Evolutionary conservation across 768 basidiomycete species (phyloP).

Genomic region (Imleria badia): DNA sequence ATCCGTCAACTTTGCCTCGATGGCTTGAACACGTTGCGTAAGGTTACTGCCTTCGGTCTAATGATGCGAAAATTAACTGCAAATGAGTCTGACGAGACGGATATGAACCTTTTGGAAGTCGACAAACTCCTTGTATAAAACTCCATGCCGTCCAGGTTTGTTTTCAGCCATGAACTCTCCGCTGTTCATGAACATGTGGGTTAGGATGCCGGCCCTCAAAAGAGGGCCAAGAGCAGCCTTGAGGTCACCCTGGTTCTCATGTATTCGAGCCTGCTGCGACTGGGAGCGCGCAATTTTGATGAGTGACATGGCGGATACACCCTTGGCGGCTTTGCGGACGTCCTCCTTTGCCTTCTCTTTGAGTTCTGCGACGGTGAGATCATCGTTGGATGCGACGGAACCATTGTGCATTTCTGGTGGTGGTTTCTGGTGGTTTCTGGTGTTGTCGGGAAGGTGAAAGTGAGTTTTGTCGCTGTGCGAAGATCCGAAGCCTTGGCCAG

Average conservation of each 20-base stretch:
- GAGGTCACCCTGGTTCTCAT: constrained; percentile 59
- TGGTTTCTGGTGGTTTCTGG: constrained; percentile 14
- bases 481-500: constrained; percentile 32
- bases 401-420: constrained; percentile 43
- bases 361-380: constrained; percentile 44
- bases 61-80: constrained; percentile 14
- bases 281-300: constrained; percentile 64
- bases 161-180: constrained; percentile 54
- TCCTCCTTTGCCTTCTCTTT: constrained; percentile 46
- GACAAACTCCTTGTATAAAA: constrained; percentile 59
- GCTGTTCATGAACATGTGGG: constrained; percentile 58
- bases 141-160: constrained; percentile 48
- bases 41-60: constrained; percentile 42
- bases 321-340: constrained; percentile 52
- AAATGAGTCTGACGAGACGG: constrained; percentile 6
- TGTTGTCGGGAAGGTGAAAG: constrained; percentile 12
- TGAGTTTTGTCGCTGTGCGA: constrained; percentile 24
- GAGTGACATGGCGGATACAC: constrained; percentile 58
- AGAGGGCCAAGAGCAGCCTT: constrained; percentile 58
- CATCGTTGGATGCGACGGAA: constrained; percentile 20
- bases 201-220: constrained; percentile 59
- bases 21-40: constrained; percentile 38
- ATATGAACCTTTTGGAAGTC: constrained; percentile 63
- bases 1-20: constrained; percentile 48
- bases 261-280: constrained; percentile 48